Evolutionary conservation across 345 rosid species (phyloP).

Genomic region (Citrus mangshanensis): DNA sequence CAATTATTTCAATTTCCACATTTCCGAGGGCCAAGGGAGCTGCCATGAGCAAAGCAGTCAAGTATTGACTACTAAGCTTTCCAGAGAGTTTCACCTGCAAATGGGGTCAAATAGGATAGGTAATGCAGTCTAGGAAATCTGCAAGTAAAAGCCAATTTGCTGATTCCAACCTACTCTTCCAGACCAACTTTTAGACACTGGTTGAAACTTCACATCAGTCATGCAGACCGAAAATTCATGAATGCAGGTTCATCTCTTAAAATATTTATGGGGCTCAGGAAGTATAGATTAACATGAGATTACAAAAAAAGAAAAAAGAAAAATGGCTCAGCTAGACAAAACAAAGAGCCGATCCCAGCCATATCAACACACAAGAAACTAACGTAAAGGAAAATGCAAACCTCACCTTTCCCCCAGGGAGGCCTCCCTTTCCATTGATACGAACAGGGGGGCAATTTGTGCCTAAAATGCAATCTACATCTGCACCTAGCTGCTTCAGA

Average conservation of each 20-base stretch:
- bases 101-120: neutral
- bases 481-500: constrained; percentile 95
- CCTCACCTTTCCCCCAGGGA: constrained; percentile 93
- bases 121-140: neutral
- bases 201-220: neutral
- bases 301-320: neutral
- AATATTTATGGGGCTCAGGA: neutral
- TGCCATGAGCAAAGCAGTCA: constrained; percentile 96
- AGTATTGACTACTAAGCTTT: constrained; percentile 88
- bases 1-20: constrained; percentile 88
- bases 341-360: neutral
- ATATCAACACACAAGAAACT: constrained; percentile 1
- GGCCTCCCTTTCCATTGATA: constrained; percentile 79
- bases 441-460: constrained; percentile 91
- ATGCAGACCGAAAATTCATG: neutral
- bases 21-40: constrained; percentile 93
- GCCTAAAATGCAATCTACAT: constrained; percentile 63
- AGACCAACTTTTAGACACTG: neutral
- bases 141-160: neutral
- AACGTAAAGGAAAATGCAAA: neutral
- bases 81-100: constrained; percentile 96
- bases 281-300: neutral
- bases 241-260: neutral
- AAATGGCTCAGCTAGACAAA: neutral
- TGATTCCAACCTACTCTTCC: neutral